Evolutionary conservation across 192 early-diverging fungal genomes (phyloP).

Genomic region (Thoreauomyces humboldtii): DNA sequence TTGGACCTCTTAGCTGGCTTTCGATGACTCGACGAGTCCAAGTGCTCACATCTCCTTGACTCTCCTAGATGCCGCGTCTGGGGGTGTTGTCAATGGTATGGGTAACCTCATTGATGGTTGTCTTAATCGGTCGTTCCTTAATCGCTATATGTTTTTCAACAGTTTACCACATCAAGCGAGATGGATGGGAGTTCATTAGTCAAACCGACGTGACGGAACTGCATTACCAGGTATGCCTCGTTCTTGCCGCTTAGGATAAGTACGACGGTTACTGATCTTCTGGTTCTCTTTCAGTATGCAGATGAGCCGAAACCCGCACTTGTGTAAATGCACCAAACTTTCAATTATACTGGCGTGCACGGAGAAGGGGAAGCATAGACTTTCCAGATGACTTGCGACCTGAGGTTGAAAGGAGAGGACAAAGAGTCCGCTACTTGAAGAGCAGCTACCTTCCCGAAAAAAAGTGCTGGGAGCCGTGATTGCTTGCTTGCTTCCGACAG

Average conservation of each 20-base stretch:
- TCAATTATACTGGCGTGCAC: too few species aligned
- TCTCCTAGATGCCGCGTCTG: conserved; percentile 21
- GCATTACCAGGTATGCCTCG: conserved; percentile 57
- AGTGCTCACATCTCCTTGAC: too few species aligned
- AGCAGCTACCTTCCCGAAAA: too few species aligned
- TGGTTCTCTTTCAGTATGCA: conserved; percentile 14
- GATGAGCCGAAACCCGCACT: conserved; percentile 13
- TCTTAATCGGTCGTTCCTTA: too few species aligned
- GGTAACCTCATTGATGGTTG: too few species aligned
- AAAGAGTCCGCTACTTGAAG: too few species aligned
- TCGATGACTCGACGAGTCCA: background rate
- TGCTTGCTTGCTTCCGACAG: too few species aligned
- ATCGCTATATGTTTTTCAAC: background rate
- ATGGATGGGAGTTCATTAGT: conserved; percentile 86
- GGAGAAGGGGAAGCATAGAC: too few species aligned
- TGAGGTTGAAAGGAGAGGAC: too few species aligned
- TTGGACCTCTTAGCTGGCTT: conserved; percentile 42
- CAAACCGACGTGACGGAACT: conserved; percentile 82
- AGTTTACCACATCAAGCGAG: conserved; percentile 90
- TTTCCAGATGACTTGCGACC: too few species aligned
- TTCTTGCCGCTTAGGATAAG: background rate
- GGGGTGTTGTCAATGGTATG: conserved; percentile 34
- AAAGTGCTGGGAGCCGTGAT: too few species aligned
- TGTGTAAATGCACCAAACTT: too few species aligned
- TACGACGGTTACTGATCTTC: background rate